A percentile compares a stretch with the other conserved stretches of the same genome.
Conservation (phyloP, 306 rosid species). For the Quercus dentata region DNA sequence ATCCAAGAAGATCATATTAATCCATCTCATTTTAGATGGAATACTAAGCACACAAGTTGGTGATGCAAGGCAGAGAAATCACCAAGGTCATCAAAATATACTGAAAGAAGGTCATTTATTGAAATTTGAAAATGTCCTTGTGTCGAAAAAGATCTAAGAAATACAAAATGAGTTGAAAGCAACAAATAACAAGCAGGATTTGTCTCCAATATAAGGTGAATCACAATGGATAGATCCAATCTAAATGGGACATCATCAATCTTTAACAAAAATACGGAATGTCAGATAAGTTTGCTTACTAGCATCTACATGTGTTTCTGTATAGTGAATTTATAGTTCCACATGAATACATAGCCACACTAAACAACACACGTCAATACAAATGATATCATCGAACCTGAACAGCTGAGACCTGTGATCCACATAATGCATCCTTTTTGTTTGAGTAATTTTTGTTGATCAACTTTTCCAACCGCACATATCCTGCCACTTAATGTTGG, state of each 20-base stretch:
- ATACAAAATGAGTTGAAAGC: neutral
- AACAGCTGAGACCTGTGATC: conserved; percentile 81
- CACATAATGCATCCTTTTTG: conserved; percentile 75
- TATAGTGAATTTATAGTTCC: no score
- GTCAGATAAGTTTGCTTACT: no score
- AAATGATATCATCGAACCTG: conserved; percentile 39
- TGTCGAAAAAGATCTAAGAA: neutral
- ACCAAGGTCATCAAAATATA: neutral
- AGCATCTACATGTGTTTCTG: no score
- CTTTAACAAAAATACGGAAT: neutral
- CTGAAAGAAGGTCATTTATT: neutral
- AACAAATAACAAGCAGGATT: neutral
- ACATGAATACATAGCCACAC: neutral
- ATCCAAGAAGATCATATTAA: neutral
- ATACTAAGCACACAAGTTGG: neutral
- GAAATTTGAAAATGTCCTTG: neutral
- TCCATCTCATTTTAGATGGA: neutral
- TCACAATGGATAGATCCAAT: neutral
- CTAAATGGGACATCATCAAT: neutral
- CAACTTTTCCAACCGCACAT: conserved; percentile 50
- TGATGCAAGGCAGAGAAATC: neutral
- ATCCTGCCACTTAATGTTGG: conserved; percentile 64
- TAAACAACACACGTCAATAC: neutral
- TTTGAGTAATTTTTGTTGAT: conserved; percentile 46
- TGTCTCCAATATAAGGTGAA: neutral